Percentiles rank a stretch among this genome's conserved stretches.
Conservation (phyloP, 768 basidiomycete genomes). For the Mycena indigotica region DNA sequence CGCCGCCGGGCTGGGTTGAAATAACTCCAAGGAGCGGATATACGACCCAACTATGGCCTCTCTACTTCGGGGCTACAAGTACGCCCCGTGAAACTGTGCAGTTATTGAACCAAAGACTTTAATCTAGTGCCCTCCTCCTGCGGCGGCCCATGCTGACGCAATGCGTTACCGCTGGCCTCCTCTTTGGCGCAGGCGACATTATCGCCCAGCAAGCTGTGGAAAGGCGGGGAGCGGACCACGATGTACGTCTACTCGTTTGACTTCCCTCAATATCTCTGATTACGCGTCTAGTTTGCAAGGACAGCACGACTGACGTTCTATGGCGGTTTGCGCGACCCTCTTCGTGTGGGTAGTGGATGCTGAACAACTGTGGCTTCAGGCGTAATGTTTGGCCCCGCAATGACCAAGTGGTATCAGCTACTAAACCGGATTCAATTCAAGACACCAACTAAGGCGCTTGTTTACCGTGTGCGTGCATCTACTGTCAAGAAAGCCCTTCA, state of each 20-base stretch:
- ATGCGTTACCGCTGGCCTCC: constrained; percentile 61
- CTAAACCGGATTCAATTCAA: constrained; percentile 73
- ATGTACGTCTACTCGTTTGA: constrained; percentile 49
- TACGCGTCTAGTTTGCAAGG: constrained; percentile 53
- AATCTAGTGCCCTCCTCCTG: constrained; percentile 55
- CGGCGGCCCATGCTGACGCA: constrained; percentile 65
- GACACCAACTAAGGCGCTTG: constrained; percentile 56
- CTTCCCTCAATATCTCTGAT: constrained; percentile 1
- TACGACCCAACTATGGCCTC: constrained; percentile 47
- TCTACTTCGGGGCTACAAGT: constrained; percentile 48
- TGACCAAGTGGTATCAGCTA: constrained; percentile 81
- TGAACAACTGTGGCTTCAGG: constrained; percentile 36
- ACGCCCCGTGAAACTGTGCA: constrained; percentile 18
- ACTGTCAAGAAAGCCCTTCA: no score
- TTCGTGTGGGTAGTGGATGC: neutral
- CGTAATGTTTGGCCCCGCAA: constrained; percentile 74
- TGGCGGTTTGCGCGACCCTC: constrained; percentile 52
- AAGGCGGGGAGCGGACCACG: constrained; percentile 68
- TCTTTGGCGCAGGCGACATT: constrained; percentile 77
- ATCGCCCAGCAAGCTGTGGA: constrained; percentile 89
- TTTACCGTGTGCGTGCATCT: constrained; percentile 65
- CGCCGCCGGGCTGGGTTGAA: no score
- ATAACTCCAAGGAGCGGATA: no score
- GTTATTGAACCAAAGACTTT: neutral
- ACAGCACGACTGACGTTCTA: constrained; percentile 71